phyloP scores from a whole-genome alignment of 371 early-diverging fungal species.

The Entomophthora muscae region DNA sequence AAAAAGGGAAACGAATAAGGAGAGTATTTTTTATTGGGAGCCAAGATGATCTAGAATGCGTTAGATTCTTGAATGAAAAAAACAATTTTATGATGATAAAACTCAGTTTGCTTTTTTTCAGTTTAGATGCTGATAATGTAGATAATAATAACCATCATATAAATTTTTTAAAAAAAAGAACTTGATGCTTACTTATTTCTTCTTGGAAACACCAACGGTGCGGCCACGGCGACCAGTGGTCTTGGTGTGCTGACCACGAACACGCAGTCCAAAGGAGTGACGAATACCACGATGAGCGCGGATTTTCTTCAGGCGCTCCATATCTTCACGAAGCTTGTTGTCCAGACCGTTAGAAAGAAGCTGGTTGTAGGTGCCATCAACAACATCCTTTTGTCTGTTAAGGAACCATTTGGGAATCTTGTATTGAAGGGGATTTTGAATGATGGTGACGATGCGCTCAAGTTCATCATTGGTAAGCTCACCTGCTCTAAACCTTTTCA shows the following conservation, averaged over 20 bases:
- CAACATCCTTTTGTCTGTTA: conserved; percentile 95
- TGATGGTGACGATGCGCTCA: conserved; percentile 72
- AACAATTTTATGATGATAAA: too few relatives aligned
- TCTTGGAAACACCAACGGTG: conserved; percentile 95
- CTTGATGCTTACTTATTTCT: too few relatives aligned
- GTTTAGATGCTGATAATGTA: too few relatives aligned
- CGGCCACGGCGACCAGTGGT: conserved; percentile 96
- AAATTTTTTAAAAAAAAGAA: too few relatives aligned
- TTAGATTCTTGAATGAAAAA: too few relatives aligned
- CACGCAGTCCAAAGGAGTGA: conserved; percentile 92
- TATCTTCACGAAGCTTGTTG: conserved; percentile 90
- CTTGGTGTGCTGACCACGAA: conserved; percentile 91
- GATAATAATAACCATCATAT: too few relatives aligned
- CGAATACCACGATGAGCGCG: conserved; percentile 86
- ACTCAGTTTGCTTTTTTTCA: too few relatives aligned
- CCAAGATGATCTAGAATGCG: too few relatives aligned
- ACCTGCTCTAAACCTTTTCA: conserved; percentile 61
- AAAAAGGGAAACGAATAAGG: too few relatives aligned
- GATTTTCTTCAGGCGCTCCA: conserved; percentile 94
- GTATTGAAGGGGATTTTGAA: conserved; percentile 84
- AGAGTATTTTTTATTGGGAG: too few relatives aligned
- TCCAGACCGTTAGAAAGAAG: conserved; percentile 88
- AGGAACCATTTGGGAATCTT: conserved; percentile 98
- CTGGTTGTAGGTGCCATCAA: conserved; percentile 87
- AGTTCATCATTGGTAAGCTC: conserved; percentile 88